Conservation (phyloP, 169 alveolate genomes). For the Plasmodium reichenowi region DNA sequence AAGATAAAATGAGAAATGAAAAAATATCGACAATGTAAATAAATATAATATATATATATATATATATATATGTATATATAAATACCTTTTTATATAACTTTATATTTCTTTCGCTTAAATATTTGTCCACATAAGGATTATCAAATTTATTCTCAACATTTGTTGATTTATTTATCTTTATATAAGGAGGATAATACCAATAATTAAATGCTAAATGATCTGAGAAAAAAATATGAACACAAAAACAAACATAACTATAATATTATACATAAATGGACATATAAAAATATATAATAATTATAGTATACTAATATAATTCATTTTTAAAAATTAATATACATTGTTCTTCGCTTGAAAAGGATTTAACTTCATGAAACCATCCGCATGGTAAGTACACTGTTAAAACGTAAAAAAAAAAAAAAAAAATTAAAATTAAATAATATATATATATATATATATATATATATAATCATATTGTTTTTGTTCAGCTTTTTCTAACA, state of each 20-base stretch:
- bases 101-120: constrained; percentile 62
- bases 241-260: constrained; percentile 18
- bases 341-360: constrained; percentile 54
- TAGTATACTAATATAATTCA: constrained; percentile 13
- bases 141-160: constrained; percentile 53
- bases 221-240: constrained; percentile 20
- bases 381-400: constrained; percentile 76
- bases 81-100: constrained; percentile 63
- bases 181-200: constrained; percentile 77
- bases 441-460: constrained; percentile 3
- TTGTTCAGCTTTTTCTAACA: constrained; percentile 25
- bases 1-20: not conserved
- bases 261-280: not conserved
- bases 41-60: not conserved
- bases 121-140: constrained; percentile 59
- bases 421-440: not conserved
- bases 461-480: not conserved
- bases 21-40: not conserved
- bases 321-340: constrained; percentile 22
- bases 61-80: not conserved
- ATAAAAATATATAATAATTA: constrained; percentile 7
- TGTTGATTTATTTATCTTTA: constrained; percentile 31
- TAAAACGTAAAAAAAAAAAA: constrained; percentile 10
- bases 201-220: constrained; percentile 76
- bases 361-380: constrained; percentile 75